phyloP scores from a whole-genome alignment of 2,329 filamentous ascomycete species.

The Xylaria sp. region DNA sequence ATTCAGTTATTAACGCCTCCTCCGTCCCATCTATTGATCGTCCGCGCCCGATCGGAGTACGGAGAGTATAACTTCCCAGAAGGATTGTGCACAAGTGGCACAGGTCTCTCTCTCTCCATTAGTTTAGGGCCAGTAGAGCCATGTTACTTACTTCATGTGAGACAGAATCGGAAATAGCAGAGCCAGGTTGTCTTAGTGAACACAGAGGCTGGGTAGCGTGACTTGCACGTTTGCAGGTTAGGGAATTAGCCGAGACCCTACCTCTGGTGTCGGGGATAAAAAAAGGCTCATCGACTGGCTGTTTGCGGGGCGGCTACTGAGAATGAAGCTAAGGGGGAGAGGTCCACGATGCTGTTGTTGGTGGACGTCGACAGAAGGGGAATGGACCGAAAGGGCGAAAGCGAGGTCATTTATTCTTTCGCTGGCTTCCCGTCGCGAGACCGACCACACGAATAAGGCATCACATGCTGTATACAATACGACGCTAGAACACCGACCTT shows the following conservation, averaged over 20 bases:
- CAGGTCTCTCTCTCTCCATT: constrained; percentile 1
- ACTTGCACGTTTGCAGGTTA: not conserved
- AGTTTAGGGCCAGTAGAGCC: constrained; percentile 6
- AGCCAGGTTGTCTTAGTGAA: not conserved
- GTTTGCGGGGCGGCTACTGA: not conserved
- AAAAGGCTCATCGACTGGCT: constrained; percentile 17
- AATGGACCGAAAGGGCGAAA: constrained; percentile 28
- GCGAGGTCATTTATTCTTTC: constrained; percentile 6
- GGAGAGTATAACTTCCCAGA: constrained; percentile 5
- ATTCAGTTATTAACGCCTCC: constrained; percentile 15
- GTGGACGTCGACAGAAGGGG: not conserved
- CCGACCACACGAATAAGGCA: constrained; percentile 6
- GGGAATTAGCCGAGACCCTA: not conserved
- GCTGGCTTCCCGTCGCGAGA: constrained; percentile 4
- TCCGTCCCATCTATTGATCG: constrained; percentile 6
- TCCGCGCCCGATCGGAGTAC: constrained; percentile 14
- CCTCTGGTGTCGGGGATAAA: not conserved
- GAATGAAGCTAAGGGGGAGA: not conserved
- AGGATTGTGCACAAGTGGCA: not conserved
- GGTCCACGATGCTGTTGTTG: not conserved
- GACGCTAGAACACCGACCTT: not conserved
- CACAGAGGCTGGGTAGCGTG: not conserved
- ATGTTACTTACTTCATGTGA: not conserved
- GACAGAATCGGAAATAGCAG: constrained; percentile 25
- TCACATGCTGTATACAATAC: not conserved